A percentile compares a stretch with the other conserved stretches of the same genome.
Evolutionary conservation across 768 basidiomycete species (phyloP).

Genomic region (Nidula microcarpa): DNA sequence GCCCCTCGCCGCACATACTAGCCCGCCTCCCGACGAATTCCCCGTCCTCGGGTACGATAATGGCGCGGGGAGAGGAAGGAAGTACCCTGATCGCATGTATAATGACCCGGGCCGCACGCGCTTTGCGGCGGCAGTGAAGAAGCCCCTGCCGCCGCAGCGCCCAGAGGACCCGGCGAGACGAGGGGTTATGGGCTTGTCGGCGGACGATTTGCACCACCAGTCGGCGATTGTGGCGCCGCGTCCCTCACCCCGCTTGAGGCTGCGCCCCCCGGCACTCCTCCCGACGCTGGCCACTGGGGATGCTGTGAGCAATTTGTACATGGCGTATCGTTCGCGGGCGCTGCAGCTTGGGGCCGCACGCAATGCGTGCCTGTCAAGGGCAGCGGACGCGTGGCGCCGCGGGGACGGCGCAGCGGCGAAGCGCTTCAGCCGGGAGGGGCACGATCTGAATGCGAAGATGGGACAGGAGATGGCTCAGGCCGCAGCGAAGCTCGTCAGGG

Average conservation of each 20-base stretch:
- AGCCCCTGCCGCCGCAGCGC: slow-evolving; percentile 36
- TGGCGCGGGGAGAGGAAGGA: slow-evolving; percentile 39
- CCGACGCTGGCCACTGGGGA: slow-evolving; percentile 90
- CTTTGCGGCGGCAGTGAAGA: slow-evolving; percentile 90
- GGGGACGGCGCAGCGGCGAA: slow-evolving; percentile 97
- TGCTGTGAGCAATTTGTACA: slow-evolving; percentile 75
- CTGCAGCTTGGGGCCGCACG: slow-evolving; percentile 91
- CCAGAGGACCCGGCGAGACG: slow-evolving; percentile 38
- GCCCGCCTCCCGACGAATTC: slow-evolving; percentile 62
- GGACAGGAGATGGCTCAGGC: slow-evolving; percentile 79
- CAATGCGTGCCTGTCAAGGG: slow-evolving; percentile 91
- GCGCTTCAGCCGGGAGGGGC: slow-evolving; percentile 89
- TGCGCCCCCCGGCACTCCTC: slow-evolving; percentile 78
- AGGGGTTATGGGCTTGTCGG: slow-evolving; percentile 55
- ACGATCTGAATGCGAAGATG: slow-evolving; percentile 93
- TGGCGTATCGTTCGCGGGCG: slow-evolving; percentile 83
- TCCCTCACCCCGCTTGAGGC: slow-evolving; percentile 79
- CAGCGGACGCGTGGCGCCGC: slow-evolving; percentile 93
- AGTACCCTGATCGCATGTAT: slow-evolving; percentile 37
- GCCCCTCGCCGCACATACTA: slow-evolving; percentile 35
- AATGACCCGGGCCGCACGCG: slow-evolving; percentile 86
- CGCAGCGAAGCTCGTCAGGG: slow-evolving; percentile 80
- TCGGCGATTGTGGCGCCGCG: slow-evolving; percentile 74
- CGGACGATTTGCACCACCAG: slow-evolving; percentile 61
- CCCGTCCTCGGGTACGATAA: slow-evolving; percentile 58